Base-by-base conservation (phyloP, 129 eudicot species). In the Artemisia tridentata region DNA sequence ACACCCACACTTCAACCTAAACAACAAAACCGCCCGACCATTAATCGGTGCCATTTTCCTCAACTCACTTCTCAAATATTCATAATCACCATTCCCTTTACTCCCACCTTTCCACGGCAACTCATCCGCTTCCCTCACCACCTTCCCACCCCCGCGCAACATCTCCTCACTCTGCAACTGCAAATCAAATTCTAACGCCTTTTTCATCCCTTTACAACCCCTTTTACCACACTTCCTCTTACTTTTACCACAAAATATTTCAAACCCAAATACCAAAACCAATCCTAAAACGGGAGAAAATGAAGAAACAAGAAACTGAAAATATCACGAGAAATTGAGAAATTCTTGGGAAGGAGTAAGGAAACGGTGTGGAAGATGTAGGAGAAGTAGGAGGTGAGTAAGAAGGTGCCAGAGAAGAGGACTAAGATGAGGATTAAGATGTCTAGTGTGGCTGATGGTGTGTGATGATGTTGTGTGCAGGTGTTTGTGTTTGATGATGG, bases 91-190 rank as follows among this genome's bases (percentile, higher is more conserved):
- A 38, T 87, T 86, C 43, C 43, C 71, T 67, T 92, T 95, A 25
- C 65, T 84, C 16, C 92, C 98, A 2, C 95, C 96, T 76, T 92
- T 92, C 95, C 96, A 92, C 1, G 98, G 98, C 90, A 92, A 57
- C 67, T 73, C 82, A 29, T 88, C 88, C 41, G 86, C 79, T 71
- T 86, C 96, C 79, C 29, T 76, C 21, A 83, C 84, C 38, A 63
- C 85, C 43, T 27, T 67, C 0, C 54, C 77, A 5, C 80, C 86
- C 3, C 74, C 58, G 65, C 75, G 79, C 84, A 92, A 71, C 1
- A 77, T 62, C 27, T 85, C 95, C 85, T 92, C 95, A 7, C 79
- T 85, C 77, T 89, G 95, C 68, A 92, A 58, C 96, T 86, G 98
- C 81, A 92, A 80, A 82, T 92, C 98, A 56, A 89, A 92, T 78